Percentiles rank a stretch among this genome's conserved stretches.
Conservation (phyloP, 2,329 filamentous ascomycete species). For the Aspergillus puulaauensis region DNA sequence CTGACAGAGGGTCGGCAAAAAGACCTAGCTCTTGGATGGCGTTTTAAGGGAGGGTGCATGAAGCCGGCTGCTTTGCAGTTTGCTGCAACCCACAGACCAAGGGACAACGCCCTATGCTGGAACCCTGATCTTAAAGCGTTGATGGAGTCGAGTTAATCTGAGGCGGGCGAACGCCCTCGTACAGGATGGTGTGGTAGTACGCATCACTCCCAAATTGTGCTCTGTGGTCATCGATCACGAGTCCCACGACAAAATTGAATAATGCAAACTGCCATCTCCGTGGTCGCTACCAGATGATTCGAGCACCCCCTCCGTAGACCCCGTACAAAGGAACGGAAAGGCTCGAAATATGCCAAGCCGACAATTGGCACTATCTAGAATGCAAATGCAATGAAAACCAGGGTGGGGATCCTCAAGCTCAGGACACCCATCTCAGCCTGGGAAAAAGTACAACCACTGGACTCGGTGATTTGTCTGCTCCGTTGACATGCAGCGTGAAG, state of each 20-base stretch:
- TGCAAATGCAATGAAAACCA: slow-evolving; percentile 10
- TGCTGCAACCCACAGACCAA: background rate
- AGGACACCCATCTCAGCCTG: background rate
- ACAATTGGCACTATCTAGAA: slow-evolving; percentile 10
- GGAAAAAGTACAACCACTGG: background rate
- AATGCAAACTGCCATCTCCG: background rate
- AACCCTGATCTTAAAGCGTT: background rate
- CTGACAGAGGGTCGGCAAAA: background rate
- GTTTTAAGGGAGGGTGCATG: background rate
- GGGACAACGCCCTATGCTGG: background rate
- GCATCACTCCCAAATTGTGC: no score
- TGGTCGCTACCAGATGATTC: background rate
- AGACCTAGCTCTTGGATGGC: background rate
- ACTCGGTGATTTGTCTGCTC: background rate
- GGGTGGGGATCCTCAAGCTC: slow-evolving; percentile 9
- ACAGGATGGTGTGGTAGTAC: no score
- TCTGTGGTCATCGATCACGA: background rate
- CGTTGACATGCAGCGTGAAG: no score
- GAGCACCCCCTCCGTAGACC: background rate
- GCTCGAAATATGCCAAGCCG: slow-evolving; percentile 2
- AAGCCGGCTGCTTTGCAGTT: background rate
- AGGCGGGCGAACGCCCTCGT: background rate
- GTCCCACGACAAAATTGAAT: background rate
- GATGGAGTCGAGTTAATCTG: background rate
- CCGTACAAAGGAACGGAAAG: background rate